Evolutionary conservation across 192 early-diverging fungal genomes (phyloP), one percentile per base, ranked within the genome.

Genomic region (Phycomyces blakesleeanus): DNA sequence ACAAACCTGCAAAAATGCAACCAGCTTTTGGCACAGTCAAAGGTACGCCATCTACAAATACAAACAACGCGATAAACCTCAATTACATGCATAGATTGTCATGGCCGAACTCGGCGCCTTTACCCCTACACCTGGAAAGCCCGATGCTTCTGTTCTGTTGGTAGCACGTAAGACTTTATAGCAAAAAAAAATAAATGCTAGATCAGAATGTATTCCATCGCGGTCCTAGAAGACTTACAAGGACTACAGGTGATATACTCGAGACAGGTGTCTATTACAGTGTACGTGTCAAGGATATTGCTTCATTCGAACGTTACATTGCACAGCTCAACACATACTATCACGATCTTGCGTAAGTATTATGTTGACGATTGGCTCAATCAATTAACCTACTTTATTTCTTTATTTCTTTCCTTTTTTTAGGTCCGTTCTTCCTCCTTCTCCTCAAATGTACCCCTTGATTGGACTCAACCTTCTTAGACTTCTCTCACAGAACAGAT

Each of bases 251-350:
- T 39, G 89, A 93, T 59, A 78, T 93, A 10, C 77, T 96, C 38
- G 96, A 98, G 76, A 86, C 92, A 58, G 94, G 93, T 16, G 94
- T 94, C 14, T 87, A 91, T 56, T 89, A 86, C 73, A 92, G 90
- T 68, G 86, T 97, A 63, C 87, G 87, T 53, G 82, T 83, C 12
- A 86, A 91, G 66, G 91, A 98, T 58, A 93, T 97, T 71, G 81
- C 89, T 16, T 83, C 90, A n/a, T 98, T 98, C 72, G 96, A 97
- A 75, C 85, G 94, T 67, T 97, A 96, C 67, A 87, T 96, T 66
- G 83, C 89, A 15, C 96, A 98, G 77, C 87, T 97, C 38, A 85
- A 93, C 71, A 81, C 86, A 21, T 96, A 90, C 72, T 96, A 97
- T 68, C 85, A 84, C 52, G 94, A 93, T 62, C 78, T 88, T 70